Evolutionary conservation across 768 basidiomycete genomes (phyloP), one percentile per base, ranked within the genome.

Genomic region (Suillus tomentosus): DNA sequence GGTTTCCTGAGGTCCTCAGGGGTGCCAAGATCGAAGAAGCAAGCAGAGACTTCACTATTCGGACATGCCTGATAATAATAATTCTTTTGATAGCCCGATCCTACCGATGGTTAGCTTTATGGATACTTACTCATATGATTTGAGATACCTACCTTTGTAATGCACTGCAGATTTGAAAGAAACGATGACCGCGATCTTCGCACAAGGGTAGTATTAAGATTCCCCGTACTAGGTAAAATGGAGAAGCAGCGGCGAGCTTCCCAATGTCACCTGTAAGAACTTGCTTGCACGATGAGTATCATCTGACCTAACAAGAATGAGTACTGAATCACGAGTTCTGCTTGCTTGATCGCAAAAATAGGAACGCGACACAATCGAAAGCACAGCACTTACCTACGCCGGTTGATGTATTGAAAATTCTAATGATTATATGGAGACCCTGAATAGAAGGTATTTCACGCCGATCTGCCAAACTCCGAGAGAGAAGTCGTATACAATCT

Each of bases 21-120:
- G 1, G 80, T 84, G 2, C 82, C 84, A 9, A 87, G 87, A 69
- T 87, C 84, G 11, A 88, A 85, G 17, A 81, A 81, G 70, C 87
- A 90, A 7, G 76, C 73, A 0, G 87, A 67, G 0, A 66, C 27
- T 66, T 85, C 79, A 1, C 77, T 71, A 65, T 84, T 86, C 13
- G 84, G 83, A 17, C 69, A 68, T 0, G 84, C 79, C 80, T 81
- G 87, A 65, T 87, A 84, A 6, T 67, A 57, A 17, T 84, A 77
- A 65, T 82, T 85, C 19, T 71, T 72, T 1, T 62, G 57, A 67
- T 85, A 87, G n/a, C 71, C 50, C 22, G 48, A 50, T 50, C 48
- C 48, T 50, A 24, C 22, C 22, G 4, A 65, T 22, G 10, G 65
- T 72, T 37, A 27, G 24, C 39, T 39, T 11, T 14, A 42, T 42